Percentiles rank a stretch among this genome's conserved stretches.
Conservation (phyloP, 106 monocot genomes). For the Allium fistulosum region DNA sequence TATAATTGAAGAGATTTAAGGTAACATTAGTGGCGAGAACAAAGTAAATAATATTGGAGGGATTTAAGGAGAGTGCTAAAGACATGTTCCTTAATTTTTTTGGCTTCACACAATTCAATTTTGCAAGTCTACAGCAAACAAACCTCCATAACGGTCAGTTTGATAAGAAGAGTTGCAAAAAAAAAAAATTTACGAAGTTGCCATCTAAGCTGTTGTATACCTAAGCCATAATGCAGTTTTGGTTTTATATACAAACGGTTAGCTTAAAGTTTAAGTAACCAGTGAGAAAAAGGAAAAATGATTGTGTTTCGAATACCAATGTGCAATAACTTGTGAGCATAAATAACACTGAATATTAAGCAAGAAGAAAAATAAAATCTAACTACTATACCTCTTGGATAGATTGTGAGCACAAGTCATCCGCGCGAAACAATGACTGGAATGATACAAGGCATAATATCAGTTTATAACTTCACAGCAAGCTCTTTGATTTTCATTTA, state of each 20-base stretch:
- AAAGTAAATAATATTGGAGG: no score
- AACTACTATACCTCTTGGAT: slow-evolving; percentile 76
- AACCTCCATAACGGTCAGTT: no score
- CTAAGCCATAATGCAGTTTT: not conserved
- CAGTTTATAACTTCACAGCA: not conserved
- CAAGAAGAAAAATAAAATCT: not conserved
- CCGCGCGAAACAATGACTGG: slow-evolving; percentile 73
- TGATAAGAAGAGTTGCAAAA: no score
- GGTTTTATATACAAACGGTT: not conserved
- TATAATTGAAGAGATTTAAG: no score
- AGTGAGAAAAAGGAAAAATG: not conserved
- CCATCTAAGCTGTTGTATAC: not conserved
- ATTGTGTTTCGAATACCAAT: not conserved
- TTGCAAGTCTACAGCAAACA: no score
- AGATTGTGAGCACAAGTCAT: slow-evolving; percentile 53
- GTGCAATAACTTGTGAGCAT: not conserved
- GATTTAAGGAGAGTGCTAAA: no score
- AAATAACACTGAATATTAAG: not conserved
- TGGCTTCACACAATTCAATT: no score
- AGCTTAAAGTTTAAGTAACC: not conserved
- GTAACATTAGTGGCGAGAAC: no score
- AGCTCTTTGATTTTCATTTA: no score
- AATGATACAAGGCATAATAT: slow-evolving; percentile 10
- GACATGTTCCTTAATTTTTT: no score
- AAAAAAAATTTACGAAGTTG: no score